phyloP scores from a whole-genome alignment of 2,329 filamentous ascomycete species.

The Rutstroemia sp. region DNA sequence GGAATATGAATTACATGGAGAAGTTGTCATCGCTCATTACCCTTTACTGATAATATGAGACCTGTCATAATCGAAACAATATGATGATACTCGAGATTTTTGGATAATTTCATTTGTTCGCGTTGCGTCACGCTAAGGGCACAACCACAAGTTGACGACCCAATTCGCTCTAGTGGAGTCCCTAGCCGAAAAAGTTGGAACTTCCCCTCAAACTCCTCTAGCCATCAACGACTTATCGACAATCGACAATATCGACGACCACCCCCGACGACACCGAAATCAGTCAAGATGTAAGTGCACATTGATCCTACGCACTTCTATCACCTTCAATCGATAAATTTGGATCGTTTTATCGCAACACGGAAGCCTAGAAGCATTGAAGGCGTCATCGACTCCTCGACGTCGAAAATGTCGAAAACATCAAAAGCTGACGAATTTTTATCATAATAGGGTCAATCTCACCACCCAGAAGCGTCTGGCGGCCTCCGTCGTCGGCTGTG shows the following conservation, averaged over 20 bases:
- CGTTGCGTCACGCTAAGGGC: background rate
- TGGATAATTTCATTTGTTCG: background rate
- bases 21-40: background rate
- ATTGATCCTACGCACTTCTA: conserved; percentile 3
- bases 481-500: conserved; percentile 96
- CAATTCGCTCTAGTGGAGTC: background rate
- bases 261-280: conserved; percentile 26
- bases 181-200: background rate
- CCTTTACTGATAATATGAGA: no score
- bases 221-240: conserved; percentile 13
- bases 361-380: background rate
- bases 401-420: conserved; percentile 10
- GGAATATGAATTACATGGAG: background rate
- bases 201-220: background rate
- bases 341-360: background rate
- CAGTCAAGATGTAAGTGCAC: conserved; percentile 29
- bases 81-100: background rate
- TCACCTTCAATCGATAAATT: conserved; percentile 7
- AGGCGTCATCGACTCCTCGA: conserved; percentile 1
- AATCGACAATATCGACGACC: conserved; percentile 27
- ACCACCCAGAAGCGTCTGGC: conserved; percentile 99
- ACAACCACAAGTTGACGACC: background rate
- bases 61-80: no score
- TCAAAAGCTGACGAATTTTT: conserved; percentile 21
- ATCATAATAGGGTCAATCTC: conserved; percentile 84